Conservation (phyloP, 2,329 filamentous ascomycete species). For the Botrytis elliptica region DNA sequence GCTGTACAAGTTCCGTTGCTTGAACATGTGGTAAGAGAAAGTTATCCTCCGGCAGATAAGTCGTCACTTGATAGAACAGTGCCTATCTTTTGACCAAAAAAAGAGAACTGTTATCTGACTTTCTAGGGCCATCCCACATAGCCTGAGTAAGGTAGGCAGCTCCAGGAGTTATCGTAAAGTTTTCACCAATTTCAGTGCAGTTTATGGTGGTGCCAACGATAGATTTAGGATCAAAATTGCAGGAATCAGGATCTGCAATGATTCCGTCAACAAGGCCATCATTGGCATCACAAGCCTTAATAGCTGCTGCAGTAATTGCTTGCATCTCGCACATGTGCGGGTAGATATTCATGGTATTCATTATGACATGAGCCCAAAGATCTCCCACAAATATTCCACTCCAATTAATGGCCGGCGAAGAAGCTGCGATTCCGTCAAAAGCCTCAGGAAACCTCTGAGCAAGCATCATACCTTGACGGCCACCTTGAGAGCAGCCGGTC, state of each 20-base stretch:
- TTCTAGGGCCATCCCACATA: too few relatives aligned
- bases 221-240: too few relatives aligned
- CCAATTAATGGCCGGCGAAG: constrained; percentile 41
- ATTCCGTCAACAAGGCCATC: constrained; percentile 44
- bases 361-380: not conserved
- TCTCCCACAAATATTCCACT: not conserved
- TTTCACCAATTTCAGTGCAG: too few relatives aligned
- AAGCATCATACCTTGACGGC: constrained; percentile 41
- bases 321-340: not conserved
- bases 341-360: not conserved
- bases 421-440: constrained; percentile 44
- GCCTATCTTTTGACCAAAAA: too few relatives aligned
- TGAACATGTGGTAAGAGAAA: too few relatives aligned
- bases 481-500: constrained; percentile 42
- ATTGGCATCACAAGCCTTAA: constrained; percentile 51
- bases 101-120: too few relatives aligned
- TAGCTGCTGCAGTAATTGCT: constrained; percentile 37
- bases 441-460: constrained; percentile 41
- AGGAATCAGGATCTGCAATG: constrained; percentile 31
- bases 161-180: too few relatives aligned
- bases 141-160: too few relatives aligned
- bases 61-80: too few relatives aligned
- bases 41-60: too few relatives aligned
- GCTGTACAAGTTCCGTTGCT: too few relatives aligned
- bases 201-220: too few relatives aligned